Evolutionary conservation across 2,329 filamentous ascomycete species (phyloP).

Genomic region (Hymenoscyphus salicellus): DNA sequence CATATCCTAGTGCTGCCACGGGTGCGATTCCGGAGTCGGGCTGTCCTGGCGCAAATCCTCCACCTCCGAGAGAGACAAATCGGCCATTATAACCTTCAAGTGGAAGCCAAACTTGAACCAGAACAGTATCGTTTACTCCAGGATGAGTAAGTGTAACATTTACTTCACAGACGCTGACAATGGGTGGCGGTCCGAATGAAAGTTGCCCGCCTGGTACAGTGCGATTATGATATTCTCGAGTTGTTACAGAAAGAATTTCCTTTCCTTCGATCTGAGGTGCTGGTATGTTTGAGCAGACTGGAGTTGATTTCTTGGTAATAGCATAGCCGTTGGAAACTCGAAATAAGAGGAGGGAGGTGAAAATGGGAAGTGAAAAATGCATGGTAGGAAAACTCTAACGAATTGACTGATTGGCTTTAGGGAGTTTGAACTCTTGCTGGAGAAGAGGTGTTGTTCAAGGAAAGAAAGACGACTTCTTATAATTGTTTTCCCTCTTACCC

Average conservation of each 20-base stretch:
- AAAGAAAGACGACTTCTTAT: too few species aligned
- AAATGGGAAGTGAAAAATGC: neutral
- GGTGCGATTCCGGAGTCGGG: conserved; percentile 26
- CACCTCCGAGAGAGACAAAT: neutral
- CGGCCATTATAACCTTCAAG: neutral
- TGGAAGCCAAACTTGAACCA: conserved; percentile 5
- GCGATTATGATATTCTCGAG: neutral
- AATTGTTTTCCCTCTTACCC: too few species aligned
- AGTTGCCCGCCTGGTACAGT: neutral
- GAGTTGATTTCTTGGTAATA: neutral
- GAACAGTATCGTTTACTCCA: conserved; percentile 12
- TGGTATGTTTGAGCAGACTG: neutral
- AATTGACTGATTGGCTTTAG: neutral
- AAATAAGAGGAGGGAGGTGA: neutral
- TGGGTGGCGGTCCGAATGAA: too few species aligned
- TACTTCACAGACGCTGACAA: conserved; percentile 29
- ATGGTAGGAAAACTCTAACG: neutral
- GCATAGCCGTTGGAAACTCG: neutral
- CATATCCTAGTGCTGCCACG: conserved; percentile 32
- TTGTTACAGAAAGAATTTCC: neutral
- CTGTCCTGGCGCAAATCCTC: neutral
- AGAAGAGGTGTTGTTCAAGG: too few species aligned
- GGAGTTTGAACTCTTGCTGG: neutral
- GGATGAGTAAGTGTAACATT: conserved; percentile 32
- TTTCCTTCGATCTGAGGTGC: neutral